Evolutionary conservation across 176 grass and related monocot species (phyloP), one percentile per base, ranked within the genome.

Genomic region (Triticum dicoccoides): DNA sequence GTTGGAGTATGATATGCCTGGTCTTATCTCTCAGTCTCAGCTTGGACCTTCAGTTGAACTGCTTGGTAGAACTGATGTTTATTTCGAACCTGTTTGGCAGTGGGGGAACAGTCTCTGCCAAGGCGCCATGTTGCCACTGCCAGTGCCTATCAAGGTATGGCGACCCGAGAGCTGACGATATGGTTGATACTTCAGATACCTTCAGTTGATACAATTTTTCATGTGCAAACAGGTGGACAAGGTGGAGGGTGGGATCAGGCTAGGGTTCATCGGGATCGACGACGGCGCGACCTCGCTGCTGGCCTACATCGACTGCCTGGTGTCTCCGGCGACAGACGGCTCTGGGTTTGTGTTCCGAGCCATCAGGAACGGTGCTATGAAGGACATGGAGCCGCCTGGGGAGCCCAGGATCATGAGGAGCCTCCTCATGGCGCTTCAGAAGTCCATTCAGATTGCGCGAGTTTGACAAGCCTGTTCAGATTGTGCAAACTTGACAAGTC

Each of bases 91-190:
- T 52, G 49, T 5, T n/a, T 87, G 65, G 29, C 90, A 99, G 92
- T 94, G 97, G 94, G 97, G 80, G 14, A 99, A 99, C 82, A 99
- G 97, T 37, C 94, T 99, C 49, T 96, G 90, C 87, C 97, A 99
- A 87, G 97, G 97, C 34, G 93, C 97, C 11, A 99, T 86, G 85
- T 61, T 99, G 76, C 97, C 97, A 5, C 89, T 96, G 62, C 97
- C 94, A 11, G 88, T 99, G 65, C 94, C 97, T 86, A 94, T 96
- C 29, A 94, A 96, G 97, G 96, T 94, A 82, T 15, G 15, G 20
- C 67, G 4, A 37, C 35, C 5, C 12, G 21, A 27, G 65, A n/a
- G 14, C 25, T 37, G 10, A 21, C 8, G 9, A 66, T 59, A 67
- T 58, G 10, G 0, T 6, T 4, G 54, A 38, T 20, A 6, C 37